Evolutionary conservation across 305 asterid species (phyloP), one percentile per base, ranked within the genome.

Genomic region (Solanum hybrid): DNA sequence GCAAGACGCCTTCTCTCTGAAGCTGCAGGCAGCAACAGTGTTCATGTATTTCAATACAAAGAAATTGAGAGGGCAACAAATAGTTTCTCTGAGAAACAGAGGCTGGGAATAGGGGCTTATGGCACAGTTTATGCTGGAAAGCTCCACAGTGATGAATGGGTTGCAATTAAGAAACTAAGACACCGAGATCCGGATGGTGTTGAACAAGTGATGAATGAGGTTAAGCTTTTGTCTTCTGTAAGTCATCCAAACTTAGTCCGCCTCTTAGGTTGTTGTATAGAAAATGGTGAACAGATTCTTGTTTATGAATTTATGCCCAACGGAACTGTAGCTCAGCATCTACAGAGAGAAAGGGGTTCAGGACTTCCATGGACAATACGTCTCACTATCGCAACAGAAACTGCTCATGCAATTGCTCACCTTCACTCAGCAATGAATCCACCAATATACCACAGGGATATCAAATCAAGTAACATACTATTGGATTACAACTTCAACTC

Each of bases 111-210:
- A 1, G 99, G 99, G 1, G 99, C 99, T 75, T 96, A 96, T 61
- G 99, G 99, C 84, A 98, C 99, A 13, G 99, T 97, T 87, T 98
- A 98, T 77, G 94, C 97, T 0, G 99, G 98, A 42, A 97, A 97
- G 91, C 95, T 98, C 92, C 93, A 94, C 92, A 94, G 94, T 67
- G 93, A 93, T 35, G 97, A 96, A 69, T 92, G 93, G 89, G 99
- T 95, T n/a, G 99, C 99, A 10, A 94, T 98, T 88, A 97, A 98
- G 90, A 97, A 94, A 71, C 93, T 97, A 61, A 93, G 96, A 79
- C 93, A 95, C 61, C 95, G 93, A 0, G 99, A 97, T 78, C 94
- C 92, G 4, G 98, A 98, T 31, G 94, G 98, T 40, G 88, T 92
- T 11, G 99, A 95, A 39, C 98, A 98, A 89, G 99, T 98, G 20